A percentile compares a stretch with the other conserved stretches of the same genome.
Evolutionary conservation across 2,329 filamentous ascomycete species (phyloP).

Genomic region (Fusarium pilosicola): DNA sequence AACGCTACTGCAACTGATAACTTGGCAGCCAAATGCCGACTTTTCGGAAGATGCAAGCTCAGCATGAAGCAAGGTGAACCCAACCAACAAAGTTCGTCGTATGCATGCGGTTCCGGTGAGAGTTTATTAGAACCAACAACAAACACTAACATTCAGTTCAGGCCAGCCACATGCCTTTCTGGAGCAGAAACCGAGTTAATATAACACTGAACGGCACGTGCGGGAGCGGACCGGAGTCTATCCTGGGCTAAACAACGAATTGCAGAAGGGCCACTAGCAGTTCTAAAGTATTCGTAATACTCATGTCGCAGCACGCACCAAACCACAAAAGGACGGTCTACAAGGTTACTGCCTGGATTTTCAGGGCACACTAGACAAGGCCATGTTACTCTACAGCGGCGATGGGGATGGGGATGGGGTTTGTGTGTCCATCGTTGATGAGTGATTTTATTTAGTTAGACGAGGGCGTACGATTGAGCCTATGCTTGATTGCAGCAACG

Average conservation of each 20-base stretch:
- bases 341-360: neutral
- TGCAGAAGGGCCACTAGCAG: neutral
- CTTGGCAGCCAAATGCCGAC: neutral
- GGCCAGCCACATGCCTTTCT: neutral
- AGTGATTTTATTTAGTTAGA: slow-evolving; percentile 1
- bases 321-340: neutral
- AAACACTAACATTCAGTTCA: neutral
- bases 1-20: neutral
- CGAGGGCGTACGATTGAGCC: neutral
- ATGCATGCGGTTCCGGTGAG: neutral
- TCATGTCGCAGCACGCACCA: neutral
- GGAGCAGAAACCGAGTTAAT: neutral
- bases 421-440: neutral
- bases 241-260: neutral
- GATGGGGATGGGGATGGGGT: neutral
- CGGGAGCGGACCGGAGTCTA: neutral
- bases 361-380: neutral
- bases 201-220: neutral
- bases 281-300: neutral
- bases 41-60: neutral
- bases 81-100: neutral
- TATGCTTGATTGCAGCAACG: neutral
- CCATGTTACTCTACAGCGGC: neutral
- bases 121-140: neutral
- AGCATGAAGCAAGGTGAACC: neutral